A percentile compares a stretch with the other conserved stretches of the same genome.
These are phyloP conservation scores for Schizosaccharomyces versatilis DNA, from an alignment of 1,139 yeast genomes.

Conservation along the genomic window DNA sequence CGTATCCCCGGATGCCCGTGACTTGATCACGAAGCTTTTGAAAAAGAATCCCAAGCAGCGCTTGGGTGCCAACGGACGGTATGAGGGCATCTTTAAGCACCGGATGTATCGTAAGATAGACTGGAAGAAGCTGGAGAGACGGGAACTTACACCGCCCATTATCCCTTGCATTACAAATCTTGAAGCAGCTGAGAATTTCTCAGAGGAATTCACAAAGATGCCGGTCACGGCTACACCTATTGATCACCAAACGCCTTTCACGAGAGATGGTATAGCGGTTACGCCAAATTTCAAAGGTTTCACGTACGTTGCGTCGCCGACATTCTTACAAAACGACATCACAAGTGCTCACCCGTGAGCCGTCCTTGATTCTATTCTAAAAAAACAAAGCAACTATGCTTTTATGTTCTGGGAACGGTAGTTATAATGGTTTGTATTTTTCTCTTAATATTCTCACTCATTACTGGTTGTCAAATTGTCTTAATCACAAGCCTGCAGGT, in stretches of 20 bases:
- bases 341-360: too few relatives aligned
- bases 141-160: conserved; percentile 53
- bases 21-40: conserved; percentile 46
- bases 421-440: too few relatives aligned
- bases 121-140: conserved; percentile 42
- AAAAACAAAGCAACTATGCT: too few relatives aligned
- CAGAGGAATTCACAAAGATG: conserved; percentile 71
- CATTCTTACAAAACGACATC: not conserved
- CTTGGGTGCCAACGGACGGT: conserved; percentile 28
- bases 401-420: too few relatives aligned
- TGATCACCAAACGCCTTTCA: conserved; percentile 4
- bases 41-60: conserved; percentile 58
- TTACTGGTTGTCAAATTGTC: too few relatives aligned
- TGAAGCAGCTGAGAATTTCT: conserved; percentile 76
- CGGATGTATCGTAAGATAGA: conserved; percentile 58
- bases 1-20: conserved; percentile 66
- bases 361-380: too few relatives aligned
- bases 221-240: conserved; percentile 18
- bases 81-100: conserved; percentile 48
- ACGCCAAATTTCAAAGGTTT: conserved; percentile 1
- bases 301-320: conserved; percentile 5
- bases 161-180: conserved; percentile 71
- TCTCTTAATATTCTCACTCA: too few relatives aligned
- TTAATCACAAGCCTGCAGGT: too few relatives aligned
- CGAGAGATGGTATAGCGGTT: not conserved